Evolutionary conservation across 1,284 basidiomycete species (phyloP).

Genomic region (Trichosporon ovoides): DNA sequence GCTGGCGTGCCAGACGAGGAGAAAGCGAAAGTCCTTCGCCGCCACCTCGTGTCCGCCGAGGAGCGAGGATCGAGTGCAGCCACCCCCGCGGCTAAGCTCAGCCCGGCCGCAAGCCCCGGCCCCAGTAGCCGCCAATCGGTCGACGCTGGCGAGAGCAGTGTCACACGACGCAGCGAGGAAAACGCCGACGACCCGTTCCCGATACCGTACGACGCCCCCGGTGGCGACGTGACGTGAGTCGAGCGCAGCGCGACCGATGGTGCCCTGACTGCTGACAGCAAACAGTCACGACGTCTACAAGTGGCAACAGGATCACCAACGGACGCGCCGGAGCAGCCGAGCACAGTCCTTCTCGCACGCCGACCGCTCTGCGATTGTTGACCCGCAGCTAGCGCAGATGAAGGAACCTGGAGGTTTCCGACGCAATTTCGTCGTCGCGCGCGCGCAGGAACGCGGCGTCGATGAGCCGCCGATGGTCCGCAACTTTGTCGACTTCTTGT

Average conservation of each 20-base stretch:
- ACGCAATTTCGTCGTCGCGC: conserved; percentile 72
- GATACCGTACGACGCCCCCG: conserved; percentile 74
- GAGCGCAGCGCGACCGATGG: conserved; percentile 1
- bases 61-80: conserved; percentile 52
- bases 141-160: conserved; percentile 16
- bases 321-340: conserved; percentile 55
- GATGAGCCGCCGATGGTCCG: conserved; percentile 63
- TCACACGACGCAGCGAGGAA: conserved; percentile 7
- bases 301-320: conserved; percentile 70
- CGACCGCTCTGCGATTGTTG: conserved; percentile 52
- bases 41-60: conserved; percentile 71
- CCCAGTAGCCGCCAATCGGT: conserved; percentile 10
- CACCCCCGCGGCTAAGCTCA: conserved; percentile 3
- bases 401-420: conserved; percentile 91
- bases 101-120: conserved; percentile 11
- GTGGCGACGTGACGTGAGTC: conserved; percentile 84
- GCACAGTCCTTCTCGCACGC: conserved; percentile 65
- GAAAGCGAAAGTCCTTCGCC: conserved; percentile 70
- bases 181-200: conserved; percentile 64
- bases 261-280: neutral
- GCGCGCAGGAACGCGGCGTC: conserved; percentile 61
- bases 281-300: conserved; percentile 85
- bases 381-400: conserved; percentile 78
- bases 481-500: conserved; percentile 89
- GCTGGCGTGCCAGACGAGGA: conserved; percentile 60